Base-by-base conservation (phyloP, 192 early-diverging fungal genomes). In the Physocladia obscura region DNA sequence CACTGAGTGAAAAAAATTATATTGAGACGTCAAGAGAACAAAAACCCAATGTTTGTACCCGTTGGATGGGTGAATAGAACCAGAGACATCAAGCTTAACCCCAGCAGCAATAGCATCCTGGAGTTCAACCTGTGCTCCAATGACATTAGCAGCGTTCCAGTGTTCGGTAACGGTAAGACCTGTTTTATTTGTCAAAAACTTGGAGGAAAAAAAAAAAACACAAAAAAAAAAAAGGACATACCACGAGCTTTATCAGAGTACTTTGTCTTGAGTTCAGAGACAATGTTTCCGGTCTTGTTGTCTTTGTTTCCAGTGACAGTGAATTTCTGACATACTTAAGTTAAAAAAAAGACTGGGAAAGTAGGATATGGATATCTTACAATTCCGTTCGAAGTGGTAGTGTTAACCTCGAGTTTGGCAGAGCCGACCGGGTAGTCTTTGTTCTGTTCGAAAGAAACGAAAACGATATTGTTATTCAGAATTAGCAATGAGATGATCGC, bases 181-280 rank as follows among this genome's bases (percentile, higher is more conserved):
- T 84, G 60, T 21, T 39, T 8, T 35, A 5, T 1, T 32, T 8
- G n/a, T 13, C 11, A n/a, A 11, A 24, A 64, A 21, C 19, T 38
- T 24, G 49, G 32, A 27, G 32, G n/a, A 3, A 24, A 1, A 74
- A 44, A 11, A n/a, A 29, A 44, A 49, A 1, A 50, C 27, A 38
- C 17, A 48, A 3, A 36, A 54, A 29, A 37, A 61, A 2, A 40
- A 13, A 6, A 35, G 47, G 19, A 65, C 74, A 15, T 62, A 73
- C 97, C 97, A 70, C 90, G 92, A 73, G 88, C 79, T 86, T 92
- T 94, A 89, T 98, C 94, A 52, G 86, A 71, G 81, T 96, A 98
- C 88, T 98, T 99, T 82, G 92, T 91, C 89, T 97, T 96, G 77
- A 99, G 84, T 76, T 99, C 96, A 81, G 92, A 92, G 73, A 90